Conservation (phyloP, 164 flowering plant genomes). For the Chimonanthus praecox region DNA sequence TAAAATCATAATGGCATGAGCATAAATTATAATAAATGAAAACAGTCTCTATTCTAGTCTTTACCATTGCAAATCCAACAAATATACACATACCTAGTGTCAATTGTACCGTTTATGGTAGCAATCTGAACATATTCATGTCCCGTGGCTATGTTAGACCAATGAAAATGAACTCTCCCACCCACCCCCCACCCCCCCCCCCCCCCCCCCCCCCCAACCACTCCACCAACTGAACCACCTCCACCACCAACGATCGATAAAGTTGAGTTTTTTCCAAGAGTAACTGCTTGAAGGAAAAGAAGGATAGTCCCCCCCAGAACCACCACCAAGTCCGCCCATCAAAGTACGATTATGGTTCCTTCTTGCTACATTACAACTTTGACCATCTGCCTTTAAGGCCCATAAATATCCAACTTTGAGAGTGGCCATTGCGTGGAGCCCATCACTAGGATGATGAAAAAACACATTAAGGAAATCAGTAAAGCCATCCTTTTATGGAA, state of each 20-base stretch:
- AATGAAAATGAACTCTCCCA: constrained; percentile 91
- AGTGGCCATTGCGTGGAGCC: constrained; percentile 91
- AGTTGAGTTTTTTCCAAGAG: constrained; percentile 47
- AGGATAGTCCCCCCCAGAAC: constrained; percentile 97
- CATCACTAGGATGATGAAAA: constrained; percentile 44
- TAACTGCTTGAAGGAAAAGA: constrained; percentile 62
- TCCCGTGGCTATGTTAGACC: constrained; percentile 71
- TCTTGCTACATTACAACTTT: constrained; percentile 31
- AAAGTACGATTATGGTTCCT: constrained; percentile 14
- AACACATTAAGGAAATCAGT: not conserved
- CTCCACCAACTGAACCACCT: constrained; percentile 82
- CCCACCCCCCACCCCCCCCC: constrained; percentile 99
- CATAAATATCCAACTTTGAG: constrained; percentile 60
- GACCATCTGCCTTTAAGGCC: constrained; percentile 77
- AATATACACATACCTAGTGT: constrained; percentile 43
- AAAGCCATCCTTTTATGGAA: constrained; percentile 1
- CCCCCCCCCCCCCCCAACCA: constrained; percentile 99
- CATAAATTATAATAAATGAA: not conserved
- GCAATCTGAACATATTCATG: constrained; percentile 81
- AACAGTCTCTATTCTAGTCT: not conserved
- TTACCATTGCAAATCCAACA: not conserved
- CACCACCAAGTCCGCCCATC: constrained; percentile 77
- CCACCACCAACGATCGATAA: constrained; percentile 75
- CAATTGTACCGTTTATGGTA: constrained; percentile 54
- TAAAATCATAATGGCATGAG: not conserved